Evolutionary conservation across 2,329 filamentous ascomycete genomes (phyloP), one percentile per base, ranked within the genome.

Genomic region (Alternaria sp.): DNA sequence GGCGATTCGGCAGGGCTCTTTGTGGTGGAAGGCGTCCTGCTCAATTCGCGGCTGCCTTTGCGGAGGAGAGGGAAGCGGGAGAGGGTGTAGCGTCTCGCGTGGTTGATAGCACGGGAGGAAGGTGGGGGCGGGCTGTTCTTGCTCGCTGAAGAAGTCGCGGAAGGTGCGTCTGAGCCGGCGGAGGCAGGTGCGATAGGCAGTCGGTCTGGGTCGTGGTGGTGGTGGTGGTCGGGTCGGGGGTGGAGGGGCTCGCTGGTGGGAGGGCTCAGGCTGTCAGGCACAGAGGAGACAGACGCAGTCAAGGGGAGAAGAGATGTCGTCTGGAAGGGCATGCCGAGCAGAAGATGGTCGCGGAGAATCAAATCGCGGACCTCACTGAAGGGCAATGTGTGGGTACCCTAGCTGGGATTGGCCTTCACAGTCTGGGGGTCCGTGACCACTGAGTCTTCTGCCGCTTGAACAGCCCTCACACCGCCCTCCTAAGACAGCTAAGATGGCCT

Each of bases 371-470:
- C 70, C 66, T 70, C 70, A 71, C 67, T 65, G 71, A 74, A 71
- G 72, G 70, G 74, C 69, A 63, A 73, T 70, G 71, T 71, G 77
- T 75, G 75, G 75, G 73, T 73, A 77, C 74, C 68, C 71, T 75
- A 73, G 75, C 75, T 73, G 72, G 74, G 74, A 75, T 76, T 66
- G 70, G 62, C 64, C 66, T 64, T 64, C 55, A 49, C 54, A 47
- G 60, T 58, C 61, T 70, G 66, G 68, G 64, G 68, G 63, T 63
- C 66, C 66, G 70, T 72, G 69, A 61, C 59, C 65, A 64, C 54
- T 55, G 65, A 65, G 64, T 68, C 69, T 72, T 71, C 71, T 75
- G 64, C 73, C 66, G 67, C 68, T 61, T 60, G 51, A 64, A 62
- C 66, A 65, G 71, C 60, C 55, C 58, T 63, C 71, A 69, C 70